Evolutionary conservation across 2,329 filamentous ascomycete genomes (phyloP).

Genomic region (Elsinoe necatrix): DNA sequence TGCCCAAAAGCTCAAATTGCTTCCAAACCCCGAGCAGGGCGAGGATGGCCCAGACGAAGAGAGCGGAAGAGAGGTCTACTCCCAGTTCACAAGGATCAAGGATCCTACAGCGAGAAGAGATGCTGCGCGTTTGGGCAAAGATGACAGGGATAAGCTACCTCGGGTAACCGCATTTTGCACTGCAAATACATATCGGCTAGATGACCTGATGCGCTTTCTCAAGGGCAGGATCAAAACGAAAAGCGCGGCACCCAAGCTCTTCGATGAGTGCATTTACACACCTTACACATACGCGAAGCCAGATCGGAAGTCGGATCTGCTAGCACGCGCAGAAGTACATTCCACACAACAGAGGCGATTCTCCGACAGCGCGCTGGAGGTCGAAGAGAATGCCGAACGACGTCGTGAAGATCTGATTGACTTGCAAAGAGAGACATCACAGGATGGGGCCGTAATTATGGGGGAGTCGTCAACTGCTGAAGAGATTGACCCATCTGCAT

Average conservation of each 20-base stretch:
- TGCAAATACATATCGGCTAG: constrained; percentile 82
- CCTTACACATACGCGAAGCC: constrained; percentile 67
- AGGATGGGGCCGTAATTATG: not conserved
- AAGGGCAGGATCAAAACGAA: constrained; percentile 73
- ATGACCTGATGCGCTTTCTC: constrained; percentile 79
- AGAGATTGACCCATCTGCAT: constrained; percentile 13
- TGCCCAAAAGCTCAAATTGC: constrained; percentile 92
- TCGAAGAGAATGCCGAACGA: constrained; percentile 43
- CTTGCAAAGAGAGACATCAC: constrained; percentile 18
- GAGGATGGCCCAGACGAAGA: constrained; percentile 76
- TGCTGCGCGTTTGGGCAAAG: constrained; percentile 85
- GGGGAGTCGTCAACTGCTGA: constrained; percentile 16
- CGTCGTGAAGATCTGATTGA: constrained; percentile 32
- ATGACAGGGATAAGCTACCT: constrained; percentile 77
- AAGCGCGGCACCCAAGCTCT: constrained; percentile 78
- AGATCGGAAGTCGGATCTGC: constrained; percentile 22
- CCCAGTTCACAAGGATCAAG: constrained; percentile 95
- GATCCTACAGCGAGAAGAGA: constrained; percentile 88
- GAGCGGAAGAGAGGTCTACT: constrained; percentile 90
- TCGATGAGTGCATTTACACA: constrained; percentile 96
- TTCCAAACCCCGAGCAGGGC: constrained; percentile 79
- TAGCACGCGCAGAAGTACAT: constrained; percentile 26
- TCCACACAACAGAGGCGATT: constrained; percentile 54
- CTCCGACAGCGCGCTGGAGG: constrained; percentile 62
- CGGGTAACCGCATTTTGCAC: constrained; percentile 96